Percentiles rank a stretch among this genome's conserved stretches.
phyloP scores from a whole-genome alignment of 2,329 filamentous ascomycete species.

The Mycosphaerella sp. region DNA sequence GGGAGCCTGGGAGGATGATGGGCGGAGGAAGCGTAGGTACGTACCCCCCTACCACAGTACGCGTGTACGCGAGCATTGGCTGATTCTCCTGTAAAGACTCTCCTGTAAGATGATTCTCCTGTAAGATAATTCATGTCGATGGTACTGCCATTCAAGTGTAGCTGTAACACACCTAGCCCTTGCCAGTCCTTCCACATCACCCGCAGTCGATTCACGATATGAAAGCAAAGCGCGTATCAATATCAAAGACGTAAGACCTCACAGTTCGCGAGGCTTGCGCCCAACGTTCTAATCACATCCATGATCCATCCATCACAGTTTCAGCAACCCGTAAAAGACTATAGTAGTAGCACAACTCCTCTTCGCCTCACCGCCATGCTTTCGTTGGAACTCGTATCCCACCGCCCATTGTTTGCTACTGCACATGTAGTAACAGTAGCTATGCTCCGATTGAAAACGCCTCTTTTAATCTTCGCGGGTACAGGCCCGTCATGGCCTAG shows the following conservation, averaged over 20 bases:
- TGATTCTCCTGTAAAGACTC: slow-evolving; percentile 5
- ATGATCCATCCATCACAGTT: background rate
- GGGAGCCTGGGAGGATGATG: no score
- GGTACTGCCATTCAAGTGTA: background rate
- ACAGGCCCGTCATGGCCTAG: background rate
- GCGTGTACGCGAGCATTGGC: background rate
- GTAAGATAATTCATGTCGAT: background rate
- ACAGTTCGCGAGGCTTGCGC: background rate
- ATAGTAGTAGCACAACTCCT: background rate
- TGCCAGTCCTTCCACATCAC: background rate
- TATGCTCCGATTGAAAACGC: background rate
- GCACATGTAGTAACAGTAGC: background rate
- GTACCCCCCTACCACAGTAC: no score
- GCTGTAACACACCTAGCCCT: background rate
- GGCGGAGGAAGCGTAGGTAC: no score
- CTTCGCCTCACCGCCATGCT: slow-evolving; percentile 3
- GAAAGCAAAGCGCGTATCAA: background rate
- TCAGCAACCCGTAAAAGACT: background rate
- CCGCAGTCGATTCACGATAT: background rate
- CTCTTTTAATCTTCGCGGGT: slow-evolving; percentile 4
- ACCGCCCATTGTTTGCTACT: background rate
- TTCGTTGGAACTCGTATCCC: slow-evolving; percentile 4
- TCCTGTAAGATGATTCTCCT: slow-evolving; percentile 8
- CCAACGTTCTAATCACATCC: background rate
- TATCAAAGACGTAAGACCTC: background rate